Conservation (phyloP, 371 early-diverging fungal genomes). For the Mucor sp. region DNA sequence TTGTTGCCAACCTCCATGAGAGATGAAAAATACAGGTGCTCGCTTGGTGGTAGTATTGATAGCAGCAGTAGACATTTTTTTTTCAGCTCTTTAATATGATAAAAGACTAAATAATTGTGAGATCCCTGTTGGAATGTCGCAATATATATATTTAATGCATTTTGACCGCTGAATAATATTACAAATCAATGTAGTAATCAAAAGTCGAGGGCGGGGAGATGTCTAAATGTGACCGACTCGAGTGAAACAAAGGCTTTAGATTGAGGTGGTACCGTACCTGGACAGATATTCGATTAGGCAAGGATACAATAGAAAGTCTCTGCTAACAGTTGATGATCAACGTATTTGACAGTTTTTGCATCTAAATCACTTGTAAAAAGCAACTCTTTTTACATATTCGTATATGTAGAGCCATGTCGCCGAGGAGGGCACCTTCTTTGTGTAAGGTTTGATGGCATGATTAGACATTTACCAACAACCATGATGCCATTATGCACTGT, state of each 20-base stretch:
- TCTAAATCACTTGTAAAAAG: no score
- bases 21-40: conserved; percentile 45
- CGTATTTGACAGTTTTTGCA: no score
- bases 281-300: neutral
- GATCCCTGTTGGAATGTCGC: neutral
- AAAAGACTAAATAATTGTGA: neutral
- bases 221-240: neutral
- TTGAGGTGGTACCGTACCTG: neutral
- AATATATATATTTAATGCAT: neutral
- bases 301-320: no score
- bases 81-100: neutral
- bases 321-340: no score
- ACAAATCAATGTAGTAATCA: neutral
- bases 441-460: no score
- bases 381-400: no score
- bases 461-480: no score
- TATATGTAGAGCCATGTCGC: no score
- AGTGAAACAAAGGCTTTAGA: neutral
- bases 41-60: neutral
- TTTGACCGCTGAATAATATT: neutral
- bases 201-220: conserved; percentile 2
- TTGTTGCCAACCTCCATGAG: conserved; percentile 42
- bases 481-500: no score
- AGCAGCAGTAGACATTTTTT: neutral
- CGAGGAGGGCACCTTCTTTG: no score